Evolutionary conservation across 441 rosid species (phyloP).

Genomic region (Daphne laureola): DNA sequence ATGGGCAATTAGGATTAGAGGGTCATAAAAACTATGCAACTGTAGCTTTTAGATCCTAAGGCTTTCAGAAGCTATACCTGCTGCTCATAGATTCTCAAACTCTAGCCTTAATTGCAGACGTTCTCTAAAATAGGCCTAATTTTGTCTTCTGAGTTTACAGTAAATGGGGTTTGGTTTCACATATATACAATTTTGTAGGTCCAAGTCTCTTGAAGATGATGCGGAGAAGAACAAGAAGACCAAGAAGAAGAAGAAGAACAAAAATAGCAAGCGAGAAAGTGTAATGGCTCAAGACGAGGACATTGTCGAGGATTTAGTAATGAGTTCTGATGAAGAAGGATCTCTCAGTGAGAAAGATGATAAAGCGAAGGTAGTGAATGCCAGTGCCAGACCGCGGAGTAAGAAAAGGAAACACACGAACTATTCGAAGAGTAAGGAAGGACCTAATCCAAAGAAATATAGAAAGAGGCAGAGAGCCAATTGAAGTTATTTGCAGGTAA

Average conservation of each 20-base stretch:
- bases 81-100: too few relatives aligned
- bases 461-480: conserved; percentile 21
- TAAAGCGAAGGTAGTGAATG: conserved; percentile 10
- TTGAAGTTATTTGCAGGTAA: neutral
- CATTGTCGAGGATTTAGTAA: conserved; percentile 73
- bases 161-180: neutral
- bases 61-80: too few relatives aligned
- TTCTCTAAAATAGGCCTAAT: neutral
- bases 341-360: conserved; percentile 24
- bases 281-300: conserved; percentile 57
- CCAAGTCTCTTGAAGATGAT: conserved; percentile 35
- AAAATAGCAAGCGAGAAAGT: conserved; percentile 22
- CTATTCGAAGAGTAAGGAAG: conserved; percentile 16
- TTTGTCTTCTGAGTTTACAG: neutral
- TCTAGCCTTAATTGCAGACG: too few relatives aligned
- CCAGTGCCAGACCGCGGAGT: conserved; percentile 5
- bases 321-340: conserved; percentile 80
- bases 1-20: too few relatives aligned
- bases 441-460: conserved; percentile 19
- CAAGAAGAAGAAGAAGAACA: conserved; percentile 40
- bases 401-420: conserved; percentile 25
- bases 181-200: conserved; percentile 26
- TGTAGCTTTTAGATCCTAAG: too few relatives aligned
- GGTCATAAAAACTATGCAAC: too few relatives aligned
- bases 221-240: conserved; percentile 42